A percentile compares a stretch with the other conserved stretches of the same genome.
Evolutionary conservation across 805 yeast genomes (phyloP).

Genomic region (Nakazawaea ambrosiae): DNA sequence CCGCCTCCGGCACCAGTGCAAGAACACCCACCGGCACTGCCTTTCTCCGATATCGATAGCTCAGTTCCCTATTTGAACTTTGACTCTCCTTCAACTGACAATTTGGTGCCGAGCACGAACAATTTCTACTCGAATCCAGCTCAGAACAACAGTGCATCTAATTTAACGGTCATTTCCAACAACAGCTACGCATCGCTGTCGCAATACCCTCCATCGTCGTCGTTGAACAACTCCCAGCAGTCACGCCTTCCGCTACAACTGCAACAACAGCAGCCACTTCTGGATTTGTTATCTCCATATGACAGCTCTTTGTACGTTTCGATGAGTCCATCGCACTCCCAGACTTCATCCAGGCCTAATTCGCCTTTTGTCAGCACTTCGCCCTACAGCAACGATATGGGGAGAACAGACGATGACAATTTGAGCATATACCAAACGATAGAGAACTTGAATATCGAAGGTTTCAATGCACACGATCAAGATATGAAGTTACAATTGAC

Average conservation of each 20-base stretch:
- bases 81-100: slow-evolving; percentile 3
- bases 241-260: not conserved
- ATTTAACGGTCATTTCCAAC: slow-evolving; percentile 3
- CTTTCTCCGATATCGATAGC: not conserved
- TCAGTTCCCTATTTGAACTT: not conserved
- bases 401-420: not conserved
- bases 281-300: slow-evolving; percentile 3
- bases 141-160: not conserved
- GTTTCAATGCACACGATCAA: too few species aligned
- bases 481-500: not conserved
- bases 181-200: slow-evolving; percentile 2
- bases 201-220: not conserved
- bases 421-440: slow-evolving; percentile 7
- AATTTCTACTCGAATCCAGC: slow-evolving; percentile 2
- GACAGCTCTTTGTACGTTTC: not conserved
- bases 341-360: not conserved
- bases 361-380: slow-evolving; percentile 7
- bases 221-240: not conserved
- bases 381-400: not conserved
- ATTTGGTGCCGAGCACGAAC: slow-evolving; percentile 1
- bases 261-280: not conserved
- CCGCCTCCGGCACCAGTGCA: not conserved
- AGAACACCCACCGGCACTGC: not conserved
- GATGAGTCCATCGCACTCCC: not conserved
- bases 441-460: slow-evolving; percentile 1